Percentiles rank a stretch among this genome's conserved stretches.
Conservation (phyloP, 805 yeast genomes). For the Barnettozyma pratensis region DNA sequence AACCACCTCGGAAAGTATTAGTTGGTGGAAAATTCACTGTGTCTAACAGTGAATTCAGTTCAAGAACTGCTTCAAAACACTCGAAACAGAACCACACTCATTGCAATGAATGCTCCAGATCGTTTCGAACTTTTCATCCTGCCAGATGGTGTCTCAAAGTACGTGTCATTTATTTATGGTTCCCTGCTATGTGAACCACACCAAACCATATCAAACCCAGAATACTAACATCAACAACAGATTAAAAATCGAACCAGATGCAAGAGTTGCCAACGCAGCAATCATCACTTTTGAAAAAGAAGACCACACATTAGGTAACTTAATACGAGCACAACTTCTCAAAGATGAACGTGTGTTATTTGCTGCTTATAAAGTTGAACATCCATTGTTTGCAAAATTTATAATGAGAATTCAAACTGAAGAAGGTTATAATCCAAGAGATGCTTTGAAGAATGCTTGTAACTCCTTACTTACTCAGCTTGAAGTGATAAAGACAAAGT, state of each 20-base stretch:
- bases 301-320: conserved; percentile 93
- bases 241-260: conserved; percentile 84
- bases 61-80: too few relatives aligned
- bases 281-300: conserved; percentile 91
- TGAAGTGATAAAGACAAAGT: conserved; percentile 66
- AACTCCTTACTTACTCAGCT: conserved; percentile 75
- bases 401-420: conserved; percentile 93
- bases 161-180: conserved; percentile 27
- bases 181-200: background rate
- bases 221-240: conserved; percentile 29
- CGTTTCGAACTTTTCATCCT: conserved; percentile 93
- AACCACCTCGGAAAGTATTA: background rate
- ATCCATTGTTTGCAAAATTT: conserved; percentile 94
- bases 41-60: too few relatives aligned
- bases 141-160: conserved; percentile 97
- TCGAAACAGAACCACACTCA: background rate
- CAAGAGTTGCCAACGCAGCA: conserved; percentile 93
- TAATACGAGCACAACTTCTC: conserved; percentile 79
- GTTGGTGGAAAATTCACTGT: background rate
- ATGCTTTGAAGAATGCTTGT: conserved; percentile 88
- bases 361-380: conserved; percentile 97
- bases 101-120: conserved; percentile 97
- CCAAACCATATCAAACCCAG: background rate
- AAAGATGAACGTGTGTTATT: conserved; percentile 86
- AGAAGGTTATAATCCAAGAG: conserved; percentile 88